A percentile compares a stretch with the other conserved stretches of the same genome.
phyloP scores from a whole-genome alignment of 2,329 filamentous ascomycete species.

The Lomentospora prolificans region DNA sequence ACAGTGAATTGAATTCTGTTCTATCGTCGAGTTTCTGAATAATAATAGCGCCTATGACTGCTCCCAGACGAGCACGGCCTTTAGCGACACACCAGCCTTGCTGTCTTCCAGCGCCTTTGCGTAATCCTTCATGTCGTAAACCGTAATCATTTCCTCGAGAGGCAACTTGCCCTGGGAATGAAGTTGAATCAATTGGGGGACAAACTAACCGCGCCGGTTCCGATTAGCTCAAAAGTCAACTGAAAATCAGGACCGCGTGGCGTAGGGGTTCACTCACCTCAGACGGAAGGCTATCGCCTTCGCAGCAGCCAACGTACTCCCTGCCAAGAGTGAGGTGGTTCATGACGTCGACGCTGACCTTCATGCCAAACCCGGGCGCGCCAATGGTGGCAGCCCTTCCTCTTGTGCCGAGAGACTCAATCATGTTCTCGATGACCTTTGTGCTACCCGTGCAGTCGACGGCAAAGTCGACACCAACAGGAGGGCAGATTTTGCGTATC shows the following conservation, averaged over 20 bases:
- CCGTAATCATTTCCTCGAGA: conserved; percentile 21
- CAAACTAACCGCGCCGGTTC: conserved; percentile 16
- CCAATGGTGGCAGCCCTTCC: conserved; percentile 18
- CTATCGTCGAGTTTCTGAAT: no score
- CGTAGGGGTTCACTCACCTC: no score
- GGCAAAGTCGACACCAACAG: conserved; percentile 20
- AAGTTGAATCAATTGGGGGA: conserved; percentile 22
- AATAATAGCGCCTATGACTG: background rate
- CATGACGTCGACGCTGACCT: conserved; percentile 17
- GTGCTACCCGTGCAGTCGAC: conserved; percentile 23
- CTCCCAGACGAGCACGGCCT: conserved; percentile 23
- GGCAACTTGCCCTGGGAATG: conserved; percentile 24
- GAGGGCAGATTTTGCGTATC: conserved; percentile 17
- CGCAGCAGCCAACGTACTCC: conserved; percentile 19
- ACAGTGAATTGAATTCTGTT: no score
- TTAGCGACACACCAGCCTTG: conserved; percentile 20
- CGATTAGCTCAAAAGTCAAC: background rate
- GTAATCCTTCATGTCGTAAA: conserved; percentile 21
- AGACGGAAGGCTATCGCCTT: conserved; percentile 17
- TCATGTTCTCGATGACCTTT: conserved; percentile 32
- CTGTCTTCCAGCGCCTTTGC: conserved; percentile 20
- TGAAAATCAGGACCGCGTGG: no score
- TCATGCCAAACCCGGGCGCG: conserved; percentile 15
- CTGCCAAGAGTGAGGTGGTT: conserved; percentile 17
- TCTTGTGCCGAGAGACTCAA: conserved; percentile 28